Conservation (phyloP, 208 protist species). For the Angomonas ambiguus region DNA sequence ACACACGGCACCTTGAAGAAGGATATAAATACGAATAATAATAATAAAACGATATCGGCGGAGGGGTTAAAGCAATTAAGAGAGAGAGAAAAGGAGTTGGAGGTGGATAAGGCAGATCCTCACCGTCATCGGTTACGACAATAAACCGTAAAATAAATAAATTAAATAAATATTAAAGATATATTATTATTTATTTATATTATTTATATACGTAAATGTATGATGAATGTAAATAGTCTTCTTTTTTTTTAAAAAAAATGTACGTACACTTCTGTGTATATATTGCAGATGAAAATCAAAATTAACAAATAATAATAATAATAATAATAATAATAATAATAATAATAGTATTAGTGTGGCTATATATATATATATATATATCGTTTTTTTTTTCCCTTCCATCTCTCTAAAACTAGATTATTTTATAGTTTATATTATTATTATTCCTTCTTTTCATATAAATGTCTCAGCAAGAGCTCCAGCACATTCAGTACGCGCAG, state of each 20-base stretch:
- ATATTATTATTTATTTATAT: not conserved
- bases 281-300: no score
- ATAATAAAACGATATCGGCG: not conserved
- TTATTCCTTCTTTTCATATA: conserved; percentile 9
- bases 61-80: conserved; percentile 30
- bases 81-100: conserved; percentile 34
- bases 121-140: conserved; percentile 64
- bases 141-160: not conserved
- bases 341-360: not conserved
- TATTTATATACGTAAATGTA: not conserved
- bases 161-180: not conserved
- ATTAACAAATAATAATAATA: no score
- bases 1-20: conserved; percentile 61
- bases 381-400: conserved; percentile 10
- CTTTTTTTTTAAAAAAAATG: not conserved
- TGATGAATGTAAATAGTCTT: not conserved
- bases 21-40: not conserved
- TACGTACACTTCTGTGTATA: no score
- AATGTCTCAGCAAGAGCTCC: conserved; percentile 19
- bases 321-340: not conserved
- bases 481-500: conserved; percentile 31
- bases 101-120: conserved; percentile 69
- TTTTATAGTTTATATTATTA: not conserved
- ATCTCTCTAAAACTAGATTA: no score
- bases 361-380: conserved; percentile 2